Evolutionary conservation across 345 rosid genomes (phyloP), one percentile per base, ranked within the genome.

Genomic region (Pelargonium nanum): DNA sequence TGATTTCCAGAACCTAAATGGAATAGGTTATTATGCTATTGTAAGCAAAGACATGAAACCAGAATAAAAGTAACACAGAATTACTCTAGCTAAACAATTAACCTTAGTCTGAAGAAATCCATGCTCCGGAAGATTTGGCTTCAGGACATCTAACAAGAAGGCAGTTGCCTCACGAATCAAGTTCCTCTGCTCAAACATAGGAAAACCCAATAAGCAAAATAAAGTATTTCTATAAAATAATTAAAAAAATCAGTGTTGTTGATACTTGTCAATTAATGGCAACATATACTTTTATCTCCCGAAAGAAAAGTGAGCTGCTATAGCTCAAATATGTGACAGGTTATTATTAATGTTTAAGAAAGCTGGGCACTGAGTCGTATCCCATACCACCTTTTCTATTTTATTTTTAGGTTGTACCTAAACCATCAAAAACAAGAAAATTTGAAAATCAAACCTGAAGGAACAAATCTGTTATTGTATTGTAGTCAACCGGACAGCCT

Each of bases 161-260:
- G 99, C 97, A 64, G 99, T 92, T 9, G 99, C 97, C 72, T 92
- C 99, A 53, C 99, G 87, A 50, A 92, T 85, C 84, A 92, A 64
- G 74, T 92, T 92, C 79, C 97, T 89, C 99, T 92, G 78, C 28
- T 53, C 40, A 19, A 40, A 40, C 9, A 40, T 17, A 40, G 48
- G 15, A 17, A 4, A 40, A 17, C 2, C 48, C 48, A 12, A 40
- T 40, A 15, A 40, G 9, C 2, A 6, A 40, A 2, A 2, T 8
- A 40, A n/a, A n/a, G n/a, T n/a, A n/a, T n/a, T n/a, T n/a, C n/a
- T n/a, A n/a, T n/a, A n/a, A n/a, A n/a, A n/a, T n/a, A n/a, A n/a
- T n/a, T n/a, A n/a, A n/a, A n/a, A 40, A 40, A 40, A 10, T 40
- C 15, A 40, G 2, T 40, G 9, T 40, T 40, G 15, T 9, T 40